phyloP scores from a whole-genome alignment of 2,329 filamentous ascomycete genomes.

The Pezicula neosporulosa region DNA sequence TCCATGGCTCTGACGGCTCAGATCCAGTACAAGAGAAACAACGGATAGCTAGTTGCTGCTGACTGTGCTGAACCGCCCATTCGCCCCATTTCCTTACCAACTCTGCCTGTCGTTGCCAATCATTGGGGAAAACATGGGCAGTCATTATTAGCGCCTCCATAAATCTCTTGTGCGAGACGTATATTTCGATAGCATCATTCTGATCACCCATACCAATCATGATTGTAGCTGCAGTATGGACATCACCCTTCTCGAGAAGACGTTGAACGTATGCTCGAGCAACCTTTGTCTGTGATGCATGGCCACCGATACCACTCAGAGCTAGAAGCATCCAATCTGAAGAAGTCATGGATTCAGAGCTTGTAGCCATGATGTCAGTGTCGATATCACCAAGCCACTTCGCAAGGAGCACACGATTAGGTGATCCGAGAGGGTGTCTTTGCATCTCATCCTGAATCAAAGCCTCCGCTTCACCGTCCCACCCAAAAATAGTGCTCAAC shows the following conservation, averaged over 20 bases:
- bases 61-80: constrained; percentile 78
- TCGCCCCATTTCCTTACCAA: constrained; percentile 95
- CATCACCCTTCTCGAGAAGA: constrained; percentile 81
- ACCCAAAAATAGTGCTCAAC: constrained; percentile 92
- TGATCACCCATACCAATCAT: constrained; percentile 88
- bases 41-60: constrained; percentile 86
- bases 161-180: constrained; percentile 84
- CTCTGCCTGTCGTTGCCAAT: constrained; percentile 88
- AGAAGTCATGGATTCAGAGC: constrained; percentile 82
- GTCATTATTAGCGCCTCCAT: constrained; percentile 92
- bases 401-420: constrained; percentile 75
- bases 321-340: constrained; percentile 97
- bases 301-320: constrained; percentile 78
- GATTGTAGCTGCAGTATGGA: constrained; percentile 89
- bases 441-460: constrained; percentile 82
- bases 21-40: constrained; percentile 89
- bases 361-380: constrained; percentile 75
- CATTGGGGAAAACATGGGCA: constrained; percentile 74
- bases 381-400: constrained; percentile 92
- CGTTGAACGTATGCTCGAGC: constrained; percentile 88
- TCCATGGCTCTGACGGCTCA: constrained; percentile 84
- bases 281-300: constrained; percentile 81
- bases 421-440: constrained; percentile 68
- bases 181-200: constrained; percentile 94
- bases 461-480: constrained; percentile 79